Conservation (phyloP, 2,329 filamentous ascomycete genomes). For the Mariannaea elegans region DNA sequence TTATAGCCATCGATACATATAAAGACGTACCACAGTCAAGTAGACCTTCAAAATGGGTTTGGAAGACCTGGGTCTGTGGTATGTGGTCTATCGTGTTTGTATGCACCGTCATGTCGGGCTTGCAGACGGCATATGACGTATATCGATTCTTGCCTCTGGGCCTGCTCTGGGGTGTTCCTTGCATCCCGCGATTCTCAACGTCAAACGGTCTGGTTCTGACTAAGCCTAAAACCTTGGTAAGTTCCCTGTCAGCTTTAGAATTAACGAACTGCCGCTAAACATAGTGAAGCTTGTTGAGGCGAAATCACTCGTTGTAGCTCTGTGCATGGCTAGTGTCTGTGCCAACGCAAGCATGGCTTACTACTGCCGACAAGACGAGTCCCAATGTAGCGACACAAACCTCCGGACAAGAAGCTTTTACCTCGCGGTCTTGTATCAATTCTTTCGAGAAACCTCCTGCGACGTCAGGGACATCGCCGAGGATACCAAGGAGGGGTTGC, state of each 20-base stretch:
- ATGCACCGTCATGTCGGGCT: conserved; percentile 4
- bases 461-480: conserved; percentile 19
- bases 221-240: conserved; percentile 22
- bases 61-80: conserved; percentile 13
- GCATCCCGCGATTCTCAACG: conserved; percentile 3
- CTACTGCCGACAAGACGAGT: conserved; percentile 9
- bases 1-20: conserved; percentile 22
- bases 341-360: conserved; percentile 20
- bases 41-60: conserved; percentile 16
- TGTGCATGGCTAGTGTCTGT: conserved; percentile 21
- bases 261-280: neutral
- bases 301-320: conserved; percentile 21
- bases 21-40: conserved; percentile 10
- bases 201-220: conserved; percentile 6
- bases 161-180: conserved; percentile 23
- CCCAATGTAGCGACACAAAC: neutral
- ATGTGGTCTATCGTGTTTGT: conserved; percentile 5
- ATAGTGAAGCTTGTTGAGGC: conserved; percentile 13
- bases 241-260: neutral
- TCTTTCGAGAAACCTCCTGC: conserved; percentile 23
- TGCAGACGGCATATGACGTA: conserved; percentile 20
- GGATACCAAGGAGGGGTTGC: conserved; percentile 15
- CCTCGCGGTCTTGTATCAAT: conserved; percentile 18
- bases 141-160: conserved; percentile 22
- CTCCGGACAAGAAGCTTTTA: conserved; percentile 13